These are phyloP conservation scores for Rubia tinctorum DNA, from an alignment of 305 asterid species.

Conservation along the genomic window DNA sequence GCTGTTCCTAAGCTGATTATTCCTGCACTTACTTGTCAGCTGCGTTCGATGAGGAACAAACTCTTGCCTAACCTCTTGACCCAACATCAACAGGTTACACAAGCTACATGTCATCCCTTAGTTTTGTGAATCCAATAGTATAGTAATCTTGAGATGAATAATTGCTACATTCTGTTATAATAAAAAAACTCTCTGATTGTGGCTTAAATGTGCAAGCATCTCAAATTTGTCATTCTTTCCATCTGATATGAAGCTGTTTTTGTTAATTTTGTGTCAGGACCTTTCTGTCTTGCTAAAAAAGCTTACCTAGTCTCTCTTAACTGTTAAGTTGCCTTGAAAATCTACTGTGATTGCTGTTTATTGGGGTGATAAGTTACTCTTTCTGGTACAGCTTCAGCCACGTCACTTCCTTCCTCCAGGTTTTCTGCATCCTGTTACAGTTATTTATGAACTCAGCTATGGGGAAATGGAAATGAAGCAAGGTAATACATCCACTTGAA, in stretches of 20 bases:
- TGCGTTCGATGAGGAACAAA: conserved; percentile 59
- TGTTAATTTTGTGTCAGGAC: neutral
- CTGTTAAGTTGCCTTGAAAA: neutral
- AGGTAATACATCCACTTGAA: conserved; percentile 40
- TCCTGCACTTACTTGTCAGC: conserved; percentile 81
- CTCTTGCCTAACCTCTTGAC: conserved; percentile 47
- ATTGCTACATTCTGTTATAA: neutral
- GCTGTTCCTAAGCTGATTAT: conserved; percentile 64
- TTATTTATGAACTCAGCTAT: conserved; percentile 71
- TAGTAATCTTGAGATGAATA: neutral
- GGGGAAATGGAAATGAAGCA: conserved; percentile 93
- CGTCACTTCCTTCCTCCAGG: conserved; percentile 85
- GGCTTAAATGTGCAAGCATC: neutral
- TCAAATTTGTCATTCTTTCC: conserved; percentile 5
- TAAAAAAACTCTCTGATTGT: neutral
- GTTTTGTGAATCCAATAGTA: neutral
- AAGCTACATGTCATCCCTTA: conserved; percentile 12
- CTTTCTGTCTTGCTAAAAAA: neutral
- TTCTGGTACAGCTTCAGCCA: conserved; percentile 59
- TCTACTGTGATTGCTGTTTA: neutral
- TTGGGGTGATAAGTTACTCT: neutral
- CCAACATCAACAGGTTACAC: conserved; percentile 59
- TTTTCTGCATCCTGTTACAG: conserved; percentile 68
- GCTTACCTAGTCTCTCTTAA: neutral
- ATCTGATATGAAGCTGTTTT: neutral